Evolutionary conservation across 1,284 basidiomycete genomes (phyloP).

Genomic region (Rugosomyces carneus): DNA sequence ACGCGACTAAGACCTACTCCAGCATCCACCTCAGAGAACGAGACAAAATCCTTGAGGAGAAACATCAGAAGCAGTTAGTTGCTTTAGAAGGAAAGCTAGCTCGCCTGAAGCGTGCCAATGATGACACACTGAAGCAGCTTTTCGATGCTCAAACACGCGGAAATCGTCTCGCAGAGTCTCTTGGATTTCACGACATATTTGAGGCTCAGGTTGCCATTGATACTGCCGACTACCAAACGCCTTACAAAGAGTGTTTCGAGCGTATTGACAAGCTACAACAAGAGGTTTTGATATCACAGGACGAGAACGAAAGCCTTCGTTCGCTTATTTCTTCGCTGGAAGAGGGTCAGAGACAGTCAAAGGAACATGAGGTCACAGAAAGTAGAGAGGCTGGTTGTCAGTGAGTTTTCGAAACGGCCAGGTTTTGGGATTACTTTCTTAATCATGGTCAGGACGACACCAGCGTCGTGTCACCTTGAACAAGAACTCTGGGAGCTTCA

Average conservation of each 20-base stretch:
- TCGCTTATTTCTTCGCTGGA: slow-evolving; percentile 17
- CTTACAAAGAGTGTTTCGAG: slow-evolving; percentile 30
- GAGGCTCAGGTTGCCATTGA: slow-evolving; percentile 34
- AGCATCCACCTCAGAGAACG: slow-evolving; percentile 27
- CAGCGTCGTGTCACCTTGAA: slow-evolving; percentile 21
- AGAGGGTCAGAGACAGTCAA: not conserved
- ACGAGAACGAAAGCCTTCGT: slow-evolving; percentile 22
- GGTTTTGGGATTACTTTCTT: not conserved
- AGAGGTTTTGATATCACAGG: slow-evolving; percentile 14
- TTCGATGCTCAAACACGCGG: slow-evolving; percentile 27
- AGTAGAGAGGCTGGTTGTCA: not conserved
- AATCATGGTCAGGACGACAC: slow-evolving; percentile 6
- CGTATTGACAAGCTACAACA: slow-evolving; percentile 25
- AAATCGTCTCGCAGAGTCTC: slow-evolving; percentile 26
- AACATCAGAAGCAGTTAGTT: slow-evolving; percentile 26
- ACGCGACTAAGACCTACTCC: slow-evolving; percentile 20
- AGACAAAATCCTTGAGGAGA: slow-evolving; percentile 29
- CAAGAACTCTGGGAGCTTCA: slow-evolving; percentile 33
- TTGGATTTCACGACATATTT: slow-evolving; percentile 32
- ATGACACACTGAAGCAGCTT: slow-evolving; percentile 26
- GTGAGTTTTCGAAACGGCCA: not conserved
- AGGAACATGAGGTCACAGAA: not conserved
- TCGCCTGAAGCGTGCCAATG: slow-evolving; percentile 24
- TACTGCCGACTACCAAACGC: slow-evolving; percentile 22
- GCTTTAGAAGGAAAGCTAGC: slow-evolving; percentile 25